Evolutionary conservation across 371 early-diverging fungal species (phyloP).

Genomic region (Phascolomyces articulosus): DNA sequence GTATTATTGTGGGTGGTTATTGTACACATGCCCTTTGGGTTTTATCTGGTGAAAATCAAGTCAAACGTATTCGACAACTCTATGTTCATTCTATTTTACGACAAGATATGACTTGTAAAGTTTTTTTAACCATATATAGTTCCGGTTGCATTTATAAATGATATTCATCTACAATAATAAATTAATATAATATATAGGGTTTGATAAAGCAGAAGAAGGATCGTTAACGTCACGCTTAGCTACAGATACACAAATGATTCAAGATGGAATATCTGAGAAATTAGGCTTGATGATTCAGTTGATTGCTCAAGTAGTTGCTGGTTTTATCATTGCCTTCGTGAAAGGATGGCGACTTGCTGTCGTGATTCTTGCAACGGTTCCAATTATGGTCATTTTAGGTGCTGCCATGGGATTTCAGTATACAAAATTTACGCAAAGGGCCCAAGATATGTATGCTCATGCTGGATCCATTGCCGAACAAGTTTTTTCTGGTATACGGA

Average conservation of each 20-base stretch:
- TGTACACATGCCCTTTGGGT: conserved; percentile 22
- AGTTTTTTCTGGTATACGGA: conserved; percentile 73
- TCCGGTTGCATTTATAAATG: no score
- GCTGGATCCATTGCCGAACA: conserved; percentile 79
- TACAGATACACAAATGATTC: conserved; percentile 73
- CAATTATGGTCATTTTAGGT: no score
- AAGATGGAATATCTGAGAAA: conserved; percentile 88
- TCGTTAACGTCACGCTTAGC: conserved; percentile 74
- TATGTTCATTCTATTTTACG: conserved; percentile 73
- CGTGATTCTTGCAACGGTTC: conserved; percentile 74
- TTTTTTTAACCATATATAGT: no score
- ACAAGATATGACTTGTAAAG: conserved; percentile 72
- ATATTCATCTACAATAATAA: no score
- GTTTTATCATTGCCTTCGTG: conserved; percentile 59
- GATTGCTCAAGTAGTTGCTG: conserved; percentile 44
- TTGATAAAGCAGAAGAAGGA: conserved; percentile 70
- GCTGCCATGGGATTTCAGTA: conserved; percentile 69
- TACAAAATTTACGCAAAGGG: conserved; percentile 37
- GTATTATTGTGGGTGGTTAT: conserved; percentile 16
- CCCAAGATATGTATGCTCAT: conserved; percentile 57
- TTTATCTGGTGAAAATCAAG: conserved; percentile 17
- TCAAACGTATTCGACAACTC: conserved; percentile 53
- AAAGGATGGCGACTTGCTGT: conserved; percentile 80
- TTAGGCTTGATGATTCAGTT: conserved; percentile 73
- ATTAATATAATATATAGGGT: conserved; percentile 66